Evolutionary conservation across 148 eudicot species (phyloP).

Genomic region (Arctostaphylos glauca): DNA sequence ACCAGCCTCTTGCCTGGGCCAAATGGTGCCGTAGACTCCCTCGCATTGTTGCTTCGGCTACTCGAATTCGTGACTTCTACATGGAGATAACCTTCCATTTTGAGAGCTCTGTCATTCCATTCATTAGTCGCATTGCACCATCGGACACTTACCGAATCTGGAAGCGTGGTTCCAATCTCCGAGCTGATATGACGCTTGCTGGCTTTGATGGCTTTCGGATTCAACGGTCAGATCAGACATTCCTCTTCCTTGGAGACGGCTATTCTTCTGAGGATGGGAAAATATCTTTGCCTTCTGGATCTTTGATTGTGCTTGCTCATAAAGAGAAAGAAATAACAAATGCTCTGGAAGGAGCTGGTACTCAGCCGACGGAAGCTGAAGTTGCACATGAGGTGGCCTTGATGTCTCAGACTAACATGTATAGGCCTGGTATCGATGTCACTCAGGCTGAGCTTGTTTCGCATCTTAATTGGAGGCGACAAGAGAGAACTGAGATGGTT

Average conservation of each 20-base stretch:
- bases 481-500: slow-evolving; percentile 81
- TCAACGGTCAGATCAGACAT: slow-evolving; percentile 89
- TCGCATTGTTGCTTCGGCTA: slow-evolving; percentile 71
- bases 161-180: slow-evolving; percentile 89
- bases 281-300: slow-evolving; percentile 68
- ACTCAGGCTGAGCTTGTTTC: slow-evolving; percentile 91
- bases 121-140: slow-evolving; percentile 83
- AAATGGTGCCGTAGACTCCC: slow-evolving; percentile 98
- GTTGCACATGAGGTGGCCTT: slow-evolving; percentile 85
- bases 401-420: slow-evolving; percentile 91
- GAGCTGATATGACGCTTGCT: slow-evolving; percentile 95
- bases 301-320: slow-evolving; percentile 77
- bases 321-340: slow-evolving; percentile 81
- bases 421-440: slow-evolving; percentile 94
- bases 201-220: slow-evolving; percentile 94
- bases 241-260: slow-evolving; percentile 89
- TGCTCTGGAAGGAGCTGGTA: slow-evolving; percentile 89
- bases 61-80: slow-evolving; percentile 83
- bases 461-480: slow-evolving; percentile 87
- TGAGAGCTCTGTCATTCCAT: slow-evolving; percentile 94
- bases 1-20: slow-evolving; percentile 92
- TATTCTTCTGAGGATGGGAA: slow-evolving; percentile 60
- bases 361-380: slow-evolving; percentile 83
- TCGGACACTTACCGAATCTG: slow-evolving; percentile 91
- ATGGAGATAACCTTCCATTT: slow-evolving; percentile 95